Conservation (phyloP, 495 filamentous ascomycete genomes). For the Glarea lozoyensis region DNA sequence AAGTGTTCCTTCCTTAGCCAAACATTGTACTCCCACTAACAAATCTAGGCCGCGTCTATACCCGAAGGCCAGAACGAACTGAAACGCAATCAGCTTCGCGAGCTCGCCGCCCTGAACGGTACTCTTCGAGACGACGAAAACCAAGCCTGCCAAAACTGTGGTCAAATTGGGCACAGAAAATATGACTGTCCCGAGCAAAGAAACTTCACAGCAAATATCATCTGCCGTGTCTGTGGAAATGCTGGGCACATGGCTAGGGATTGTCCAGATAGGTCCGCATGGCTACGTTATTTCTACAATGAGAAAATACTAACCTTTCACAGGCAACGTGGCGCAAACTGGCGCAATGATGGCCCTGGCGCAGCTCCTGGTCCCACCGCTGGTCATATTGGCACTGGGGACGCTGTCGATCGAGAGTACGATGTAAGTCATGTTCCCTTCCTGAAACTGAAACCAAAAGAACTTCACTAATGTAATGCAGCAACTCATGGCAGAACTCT, state of each 20-base stretch:
- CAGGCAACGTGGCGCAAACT: conserved; percentile 71
- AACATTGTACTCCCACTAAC: conserved; percentile 23
- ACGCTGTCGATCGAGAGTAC: conserved; percentile 89
- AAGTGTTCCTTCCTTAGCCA: conserved; percentile 29
- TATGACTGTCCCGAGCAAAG: conserved; percentile 97
- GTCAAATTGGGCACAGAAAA: conserved; percentile 97
- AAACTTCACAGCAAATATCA: conserved; percentile 97
- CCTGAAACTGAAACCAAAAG: too few relatives aligned
- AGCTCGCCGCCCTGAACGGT: conserved; percentile 94
- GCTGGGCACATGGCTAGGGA: conserved; percentile 89
- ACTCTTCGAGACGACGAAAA: conserved; percentile 98
- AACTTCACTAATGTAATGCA: conserved; percentile 40
- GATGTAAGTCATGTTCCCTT: conserved; percentile 51
- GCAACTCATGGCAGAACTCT: conserved; percentile 98
- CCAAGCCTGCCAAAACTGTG: conserved; percentile 99
- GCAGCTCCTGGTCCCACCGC: conserved; percentile 38
- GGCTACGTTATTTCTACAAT: background rate
- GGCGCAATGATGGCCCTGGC: conserved; percentile 65
- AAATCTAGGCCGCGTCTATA: conserved; percentile 80
- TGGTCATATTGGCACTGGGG: conserved; percentile 64
- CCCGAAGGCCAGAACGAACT: conserved; percentile 97
- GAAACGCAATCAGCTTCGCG: conserved; percentile 95
- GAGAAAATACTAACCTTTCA: conserved; percentile 27
- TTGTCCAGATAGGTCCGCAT: conserved; percentile 59
- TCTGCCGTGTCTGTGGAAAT: conserved; percentile 96